Percentiles rank a stretch among this genome's conserved stretches.
Evolutionary conservation across 306 rosid species (phyloP).

Genomic region (Coriaria nepalensis): DNA sequence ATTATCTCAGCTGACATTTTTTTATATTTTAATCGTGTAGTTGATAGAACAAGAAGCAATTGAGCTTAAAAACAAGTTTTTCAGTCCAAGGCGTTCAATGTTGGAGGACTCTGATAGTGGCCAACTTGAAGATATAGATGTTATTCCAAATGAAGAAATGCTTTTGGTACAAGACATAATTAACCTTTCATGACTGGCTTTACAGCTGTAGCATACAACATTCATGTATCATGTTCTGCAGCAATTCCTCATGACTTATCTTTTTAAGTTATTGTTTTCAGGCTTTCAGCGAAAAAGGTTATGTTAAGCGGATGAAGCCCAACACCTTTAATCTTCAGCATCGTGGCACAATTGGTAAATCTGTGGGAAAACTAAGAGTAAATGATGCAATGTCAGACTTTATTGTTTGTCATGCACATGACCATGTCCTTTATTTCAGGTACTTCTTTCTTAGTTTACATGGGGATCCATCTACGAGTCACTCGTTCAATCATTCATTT

Average conservation of each 20-base stretch:
- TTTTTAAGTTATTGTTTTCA: constrained; percentile 16
- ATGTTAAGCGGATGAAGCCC: constrained; percentile 92
- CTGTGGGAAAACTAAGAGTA: constrained; percentile 91
- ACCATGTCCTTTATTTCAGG: constrained; percentile 94
- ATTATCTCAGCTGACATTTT: no score
- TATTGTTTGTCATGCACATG: constrained; percentile 83
- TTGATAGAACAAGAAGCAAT: constrained; percentile 83
- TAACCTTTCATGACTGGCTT: constrained; percentile 2
- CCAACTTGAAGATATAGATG: constrained; percentile 91
- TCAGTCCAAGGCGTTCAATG: constrained; percentile 64
- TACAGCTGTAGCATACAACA: neutral
- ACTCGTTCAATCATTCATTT: no score
- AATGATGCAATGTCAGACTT: constrained; percentile 95
- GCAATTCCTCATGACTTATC: neutral
- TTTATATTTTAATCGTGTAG: no score
- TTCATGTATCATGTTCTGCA: neutral
- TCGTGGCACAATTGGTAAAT: constrained; percentile 98
- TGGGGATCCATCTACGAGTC: no score
- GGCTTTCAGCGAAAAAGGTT: constrained; percentile 93
- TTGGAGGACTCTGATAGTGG: constrained; percentile 79
- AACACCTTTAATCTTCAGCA: constrained; percentile 72
- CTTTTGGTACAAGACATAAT: constrained; percentile 46
- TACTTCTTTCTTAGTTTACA: constrained; percentile 15
- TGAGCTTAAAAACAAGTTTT: constrained; percentile 75
- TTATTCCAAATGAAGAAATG: constrained; percentile 93